Base-by-base conservation (phyloP, 129 eudicot genomes). In the Lonicera japonica region DNA sequence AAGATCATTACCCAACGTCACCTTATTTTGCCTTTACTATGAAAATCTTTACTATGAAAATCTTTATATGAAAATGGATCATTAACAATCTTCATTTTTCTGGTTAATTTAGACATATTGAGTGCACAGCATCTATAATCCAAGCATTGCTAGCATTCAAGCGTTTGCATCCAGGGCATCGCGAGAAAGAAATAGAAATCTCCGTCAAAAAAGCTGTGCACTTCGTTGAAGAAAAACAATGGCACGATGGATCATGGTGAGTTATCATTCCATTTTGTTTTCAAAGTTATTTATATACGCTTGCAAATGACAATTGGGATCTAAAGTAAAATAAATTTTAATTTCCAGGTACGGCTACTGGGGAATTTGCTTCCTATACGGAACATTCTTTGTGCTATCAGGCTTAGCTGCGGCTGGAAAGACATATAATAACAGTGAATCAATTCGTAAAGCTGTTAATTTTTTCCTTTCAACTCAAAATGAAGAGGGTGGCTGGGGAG, bases 401-500 rank as follows among this genome's bases (percentile, higher is more conserved):
- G 94, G 88, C 47, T 76, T 85, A 58, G 67, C 53, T 50, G 36
- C 67, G 4, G 75, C 52, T 6, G 85, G 85, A 22, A 78, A 69
- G 67, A 78, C 83, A 34, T 81, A 79, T 36, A 16, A 57, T 13
- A 79, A 85, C 40, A 61, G 83, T 29, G 75, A 78, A 67, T 64
- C 81, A 0, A 67, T 85, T 63, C 73, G 83, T 10, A 85, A 75
- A 70, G 88, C 74, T 3, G 85, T 78, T 9, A 41, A 70, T 0
- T 81, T 85, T 55, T 70, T 75, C 58, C 77, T 85, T 56, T 70
- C 69, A 0, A 67, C 70, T 59, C 94, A 78, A 25, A 85, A 78
- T 34, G 83, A 76, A 47, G 85, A 81, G 39, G 94, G 88, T 16
- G 94, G 94, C 8, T 85, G 88, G 94, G 94, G 85, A 19, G 88